phyloP scores from a whole-genome alignment of 306 rosid genomes.

The Acmispon strigosus region DNA sequence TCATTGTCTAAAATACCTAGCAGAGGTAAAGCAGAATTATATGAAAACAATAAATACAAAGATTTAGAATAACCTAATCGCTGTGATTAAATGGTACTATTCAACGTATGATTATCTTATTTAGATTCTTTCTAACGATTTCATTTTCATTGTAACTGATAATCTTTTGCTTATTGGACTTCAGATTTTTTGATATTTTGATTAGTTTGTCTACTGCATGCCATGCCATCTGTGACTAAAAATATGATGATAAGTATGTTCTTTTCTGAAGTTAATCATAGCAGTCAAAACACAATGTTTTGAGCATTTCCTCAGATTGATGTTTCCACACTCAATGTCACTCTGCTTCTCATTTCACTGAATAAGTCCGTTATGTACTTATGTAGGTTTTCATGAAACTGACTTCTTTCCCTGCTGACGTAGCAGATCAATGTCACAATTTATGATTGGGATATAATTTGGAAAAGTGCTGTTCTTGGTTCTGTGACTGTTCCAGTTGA shows the following conservation, averaged over 20 bases:
- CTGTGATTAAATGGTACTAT: too few species aligned
- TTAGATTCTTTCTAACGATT: neutral
- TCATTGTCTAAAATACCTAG: too few species aligned
- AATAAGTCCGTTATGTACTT: conserved; percentile 26
- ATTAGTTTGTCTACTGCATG: neutral
- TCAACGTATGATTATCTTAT: too few species aligned
- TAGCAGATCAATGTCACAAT: conserved; percentile 86
- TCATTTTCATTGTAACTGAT: neutral
- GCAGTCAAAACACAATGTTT: neutral
- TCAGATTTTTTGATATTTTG: neutral
- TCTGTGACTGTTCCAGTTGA: conserved; percentile 87
- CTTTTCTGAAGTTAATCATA: conserved; percentile 8
- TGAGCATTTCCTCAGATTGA: neutral
- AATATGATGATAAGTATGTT: neutral
- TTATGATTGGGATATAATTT: conserved; percentile 97
- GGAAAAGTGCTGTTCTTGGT: conserved; percentile 98
- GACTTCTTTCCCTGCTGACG: conserved; percentile 40
- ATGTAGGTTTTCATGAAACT: conserved; percentile 47
- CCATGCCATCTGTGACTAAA: neutral
- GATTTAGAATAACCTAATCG: too few species aligned
- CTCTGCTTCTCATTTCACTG: conserved; percentile 25
- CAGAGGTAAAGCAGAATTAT: too few species aligned
- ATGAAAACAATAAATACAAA: too few species aligned
- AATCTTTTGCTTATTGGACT: neutral
- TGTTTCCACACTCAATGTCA: neutral